phyloP scores from a whole-genome alignment of 2,329 filamentous ascomycete species.

The Xylaria sp. region DNA sequence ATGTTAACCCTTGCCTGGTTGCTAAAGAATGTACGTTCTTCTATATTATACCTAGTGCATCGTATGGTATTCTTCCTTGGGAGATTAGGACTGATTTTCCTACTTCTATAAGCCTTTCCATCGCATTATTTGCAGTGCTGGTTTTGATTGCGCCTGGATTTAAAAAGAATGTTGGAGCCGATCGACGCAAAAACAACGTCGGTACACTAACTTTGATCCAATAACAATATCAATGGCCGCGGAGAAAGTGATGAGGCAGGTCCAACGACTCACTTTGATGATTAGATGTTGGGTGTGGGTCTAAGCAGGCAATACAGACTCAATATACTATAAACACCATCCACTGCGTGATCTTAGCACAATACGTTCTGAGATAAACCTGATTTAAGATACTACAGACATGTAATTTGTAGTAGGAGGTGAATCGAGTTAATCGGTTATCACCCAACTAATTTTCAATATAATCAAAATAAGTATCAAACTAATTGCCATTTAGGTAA shows the following conservation, averaged over 20 bases:
- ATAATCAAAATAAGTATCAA: not conserved
- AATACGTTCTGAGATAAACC: no score
- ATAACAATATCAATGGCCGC: not conserved
- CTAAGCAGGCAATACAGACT: no score
- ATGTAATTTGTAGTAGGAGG: no score
- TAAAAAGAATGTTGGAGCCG: not conserved
- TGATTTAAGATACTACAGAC: no score
- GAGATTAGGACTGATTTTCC: not conserved
- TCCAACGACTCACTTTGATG: no score
- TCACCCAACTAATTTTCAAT: not conserved
- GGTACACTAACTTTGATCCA: not conserved
- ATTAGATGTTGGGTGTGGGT: no score
- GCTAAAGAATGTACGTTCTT: slow-evolving; percentile 2
- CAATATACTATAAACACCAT: no score
- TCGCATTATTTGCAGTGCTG: not conserved
- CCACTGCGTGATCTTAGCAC: no score
- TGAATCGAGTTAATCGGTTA: no score
- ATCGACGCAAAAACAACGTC: not conserved
- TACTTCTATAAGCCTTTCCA: not conserved
- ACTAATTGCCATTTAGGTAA: not conserved
- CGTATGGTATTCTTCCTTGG: not conserved
- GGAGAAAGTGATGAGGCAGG: not conserved
- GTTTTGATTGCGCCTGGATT: not conserved
- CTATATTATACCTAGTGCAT: not conserved
- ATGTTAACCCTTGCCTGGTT: slow-evolving; percentile 8